phyloP scores from a whole-genome alignment of 441 rosid species.

The Pelargonium myrrhifolium region DNA sequence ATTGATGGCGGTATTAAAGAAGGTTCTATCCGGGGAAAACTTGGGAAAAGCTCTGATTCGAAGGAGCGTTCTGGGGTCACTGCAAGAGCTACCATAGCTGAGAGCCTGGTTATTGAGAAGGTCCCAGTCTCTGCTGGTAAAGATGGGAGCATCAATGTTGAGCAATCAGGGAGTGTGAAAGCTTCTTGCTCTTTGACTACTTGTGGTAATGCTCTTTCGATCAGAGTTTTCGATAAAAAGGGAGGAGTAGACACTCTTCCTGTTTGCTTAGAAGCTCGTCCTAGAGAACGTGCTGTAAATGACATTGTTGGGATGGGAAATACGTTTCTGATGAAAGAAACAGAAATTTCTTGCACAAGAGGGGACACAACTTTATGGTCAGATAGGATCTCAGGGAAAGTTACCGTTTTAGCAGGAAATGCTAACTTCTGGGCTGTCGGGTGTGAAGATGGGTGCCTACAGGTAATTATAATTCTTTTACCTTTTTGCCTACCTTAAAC shows the following conservation, averaged over 20 bases:
- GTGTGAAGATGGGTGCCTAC: conserved; percentile 89
- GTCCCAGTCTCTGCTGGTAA: conserved; percentile 42
- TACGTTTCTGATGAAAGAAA: conserved; percentile 63
- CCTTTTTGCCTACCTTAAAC: background rate
- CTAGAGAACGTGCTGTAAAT: conserved; percentile 64
- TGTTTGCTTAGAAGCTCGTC: conserved; percentile 81
- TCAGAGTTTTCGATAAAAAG: conserved; percentile 80
- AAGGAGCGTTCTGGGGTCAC: conserved; percentile 68
- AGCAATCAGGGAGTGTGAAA: conserved; percentile 47
- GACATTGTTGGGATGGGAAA: conserved; percentile 65
- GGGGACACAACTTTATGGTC: conserved; percentile 78
- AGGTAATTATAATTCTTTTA: conserved; percentile 36
- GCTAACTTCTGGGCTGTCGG: conserved; percentile 98
- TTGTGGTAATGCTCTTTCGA: conserved; percentile 31
- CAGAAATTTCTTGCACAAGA: conserved; percentile 66
- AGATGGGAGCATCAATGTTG: conserved; percentile 51
- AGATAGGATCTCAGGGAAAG: conserved; percentile 78
- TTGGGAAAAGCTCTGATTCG: conserved; percentile 41
- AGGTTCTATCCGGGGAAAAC: conserved; percentile 36
- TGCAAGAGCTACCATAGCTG: conserved; percentile 67
- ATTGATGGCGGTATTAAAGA: conserved; percentile 37
- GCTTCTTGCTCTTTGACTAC: conserved; percentile 39
- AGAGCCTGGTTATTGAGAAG: conserved; percentile 79
- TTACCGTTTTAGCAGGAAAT: conserved; percentile 90
- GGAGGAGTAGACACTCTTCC: conserved; percentile 61